Evolutionary conservation across 495 filamentous ascomycete genomes (phyloP), one percentile per base, ranked within the genome.

Genomic region (Staphylotrichum tortipilum): DNA sequence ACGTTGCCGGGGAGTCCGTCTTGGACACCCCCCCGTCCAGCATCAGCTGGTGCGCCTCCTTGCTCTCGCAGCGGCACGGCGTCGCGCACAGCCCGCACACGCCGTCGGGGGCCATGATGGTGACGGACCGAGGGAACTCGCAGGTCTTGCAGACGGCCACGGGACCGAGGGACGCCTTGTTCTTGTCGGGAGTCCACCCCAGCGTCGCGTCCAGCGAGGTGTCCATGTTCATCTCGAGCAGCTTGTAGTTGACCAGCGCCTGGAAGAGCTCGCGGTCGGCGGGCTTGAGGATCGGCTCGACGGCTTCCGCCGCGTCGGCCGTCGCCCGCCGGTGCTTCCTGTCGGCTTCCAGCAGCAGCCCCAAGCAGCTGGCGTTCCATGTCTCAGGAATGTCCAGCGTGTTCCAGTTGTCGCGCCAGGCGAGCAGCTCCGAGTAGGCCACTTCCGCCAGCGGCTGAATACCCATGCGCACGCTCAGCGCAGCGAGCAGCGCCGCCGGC

Each of bases 181-280:
- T 62, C 60, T 72, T 73, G 11, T 67, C 43, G 3, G 73, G 73
- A 5, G 57, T 66, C 70, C 69, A 76, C 3, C 68, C 59, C n/a
- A 69, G 41, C 9, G 45, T 48, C 2, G 66, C 67, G 6, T 50
- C 57, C 3, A 73, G 55, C 0, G 58, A 54, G 3, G 66, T 70
- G 30, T 61, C 55, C 11, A 76, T 58, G 41, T 74, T 74, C 24
- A 66, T 49, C 57, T 74, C 69, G 7, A 74, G 60, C 40, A 73
- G 61, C 56, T 69, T 70, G 59, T 74, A 74, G 17, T 65, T 61
- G n/a, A 76, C 61, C n/a, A 76, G 58, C 0, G 50, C 49, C 40
- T 67, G 47, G 49, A 74, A 74, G 0, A 74, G 58, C 14, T 35
- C 30, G 23, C 65, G 55, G 39, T 74, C 73, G 4, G 41, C 23